Conservation (phyloP, 805 yeast genomes). For the Yarrowia sp. region DNA sequence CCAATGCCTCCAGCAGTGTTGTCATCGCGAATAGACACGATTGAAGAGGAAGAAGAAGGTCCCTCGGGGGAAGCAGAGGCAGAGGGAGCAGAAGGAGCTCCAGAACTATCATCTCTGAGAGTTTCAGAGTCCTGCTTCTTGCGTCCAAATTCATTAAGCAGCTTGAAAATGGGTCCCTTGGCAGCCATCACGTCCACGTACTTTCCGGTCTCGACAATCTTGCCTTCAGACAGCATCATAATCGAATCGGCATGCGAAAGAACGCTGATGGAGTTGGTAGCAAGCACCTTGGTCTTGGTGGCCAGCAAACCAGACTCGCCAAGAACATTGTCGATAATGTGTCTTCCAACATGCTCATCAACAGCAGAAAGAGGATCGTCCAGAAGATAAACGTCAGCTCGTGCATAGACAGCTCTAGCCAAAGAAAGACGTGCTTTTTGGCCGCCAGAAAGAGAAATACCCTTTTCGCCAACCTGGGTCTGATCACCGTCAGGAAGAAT, state of each 20-base stretch:
- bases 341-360: constrained; percentile 82
- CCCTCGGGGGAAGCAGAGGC: constrained; percentile 19
- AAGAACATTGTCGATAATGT: constrained; percentile 69
- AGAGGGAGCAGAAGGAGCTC: constrained; percentile 28
- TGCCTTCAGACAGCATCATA: constrained; percentile 57
- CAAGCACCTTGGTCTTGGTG: constrained; percentile 70
- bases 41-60: constrained; percentile 10
- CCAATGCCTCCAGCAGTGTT: not conserved
- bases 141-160: constrained; percentile 34
- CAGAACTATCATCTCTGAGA: constrained; percentile 2
- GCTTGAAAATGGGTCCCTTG: constrained; percentile 31
- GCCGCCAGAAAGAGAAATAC: constrained; percentile 84
- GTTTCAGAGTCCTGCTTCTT: constrained; percentile 18
- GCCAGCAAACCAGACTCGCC: constrained; percentile 76
- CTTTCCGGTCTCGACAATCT: constrained; percentile 40
- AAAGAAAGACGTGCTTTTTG: constrained; percentile 78
- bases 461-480: constrained; percentile 82
- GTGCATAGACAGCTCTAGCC: constrained; percentile 75
- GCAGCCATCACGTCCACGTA: constrained; percentile 33
- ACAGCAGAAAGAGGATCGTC: constrained; percentile 85
- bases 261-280: constrained; percentile 84
- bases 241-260: constrained; percentile 70
- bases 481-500: constrained; percentile 69
- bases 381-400: constrained; percentile 61
- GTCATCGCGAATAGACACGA: constrained; percentile 13